phyloP scores from a whole-genome alignment of 2,329 filamentous ascomycete species.

The Colletotrichum karsti region DNA sequence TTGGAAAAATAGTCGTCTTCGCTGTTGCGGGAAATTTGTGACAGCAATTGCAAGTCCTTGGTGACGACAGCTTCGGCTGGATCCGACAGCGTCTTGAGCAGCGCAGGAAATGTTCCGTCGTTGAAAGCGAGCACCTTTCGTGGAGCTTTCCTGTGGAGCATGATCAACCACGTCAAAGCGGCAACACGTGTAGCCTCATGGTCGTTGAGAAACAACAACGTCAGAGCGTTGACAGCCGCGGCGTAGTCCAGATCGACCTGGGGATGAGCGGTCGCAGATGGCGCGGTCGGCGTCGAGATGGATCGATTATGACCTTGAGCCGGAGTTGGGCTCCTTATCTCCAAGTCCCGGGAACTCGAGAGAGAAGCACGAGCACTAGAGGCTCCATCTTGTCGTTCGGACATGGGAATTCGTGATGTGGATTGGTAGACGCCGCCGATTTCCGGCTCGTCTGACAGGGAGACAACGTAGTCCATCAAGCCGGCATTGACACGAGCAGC shows the following conservation, averaged over 20 bases:
- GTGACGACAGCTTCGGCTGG: conserved; percentile 96
- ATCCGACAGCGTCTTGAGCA: conserved; percentile 96
- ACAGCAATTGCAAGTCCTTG: conserved; percentile 90
- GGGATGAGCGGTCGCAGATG: conserved; percentile 47
- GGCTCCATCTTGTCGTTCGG: conserved; percentile 55
- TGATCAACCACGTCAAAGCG: conserved; percentile 94
- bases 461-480: conserved; percentile 93
- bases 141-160: conserved; percentile 95
- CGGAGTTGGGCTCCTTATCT: conserved; percentile 60
- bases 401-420: conserved; percentile 51
- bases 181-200: conserved; percentile 96
- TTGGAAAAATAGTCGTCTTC: conserved; percentile 98
- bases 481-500: conserved; percentile 90
- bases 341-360: conserved; percentile 62
- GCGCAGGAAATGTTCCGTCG: conserved; percentile 93
- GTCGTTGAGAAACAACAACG: conserved; percentile 92
- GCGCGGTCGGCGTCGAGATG: conserved; percentile 54
- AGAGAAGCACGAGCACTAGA: conserved; percentile 60
- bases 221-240: conserved; percentile 91
- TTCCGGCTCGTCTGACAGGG: conserved; percentile 77
- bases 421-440: conserved; percentile 42
- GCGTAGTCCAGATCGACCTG: conserved; percentile 91
- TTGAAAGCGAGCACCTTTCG: conserved; percentile 94
- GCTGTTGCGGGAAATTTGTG: conserved; percentile 95
- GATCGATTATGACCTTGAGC: conserved; percentile 52